Base-by-base conservation (phyloP, 2,329 filamentous ascomycete genomes). In the Ramularia collo-cygni region DNA sequence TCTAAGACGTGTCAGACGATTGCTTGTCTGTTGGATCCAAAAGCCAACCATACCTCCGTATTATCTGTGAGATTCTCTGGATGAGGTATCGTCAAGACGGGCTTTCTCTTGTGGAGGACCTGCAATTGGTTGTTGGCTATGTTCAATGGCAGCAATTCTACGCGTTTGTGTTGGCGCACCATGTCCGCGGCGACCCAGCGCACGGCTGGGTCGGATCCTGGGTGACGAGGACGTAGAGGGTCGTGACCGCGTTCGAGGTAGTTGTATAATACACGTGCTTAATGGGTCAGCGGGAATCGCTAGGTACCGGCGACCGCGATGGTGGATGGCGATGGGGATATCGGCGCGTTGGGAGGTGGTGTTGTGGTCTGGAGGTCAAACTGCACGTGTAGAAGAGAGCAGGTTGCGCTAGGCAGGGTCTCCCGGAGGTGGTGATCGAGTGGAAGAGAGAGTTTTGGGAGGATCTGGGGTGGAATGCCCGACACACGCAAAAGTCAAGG, bases 31-130 rank as follows among this genome's bases (percentile, higher is more conserved):
- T 26, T 37, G 27, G 10, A n/a, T 31, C 18, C 13, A 10, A 10
- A 12, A n/a, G 13, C 24, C 10, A 40, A 40, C 61, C 75, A 55
- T 74, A 90, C 89, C 76, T 96, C 88, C 54, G 77, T 74, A 56
- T 85, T 79, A 51, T 94, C 86, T 70, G 92, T 81, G 53, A 88
- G 75, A 51, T 90, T 77, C 37, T 76, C 70, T 15, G 84, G 83
- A 34, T 75, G 73, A 35, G 83, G 75, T 52, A 89, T 71, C 61
- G 87, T 84, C 67, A 85, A 81, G 59, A 96, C 88, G 42, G 89
- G 89, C 68, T 96, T 96, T 57, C 92, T 80, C 71, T 96, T 96
- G 67, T 85, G 95, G 50, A 95, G 76, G 55, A 98, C 90, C 90
- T 96, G 60, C 37, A 26, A 28, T 38, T 44, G 17, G 19, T 38